Conservation (phyloP, 306 rosid species). For the Trichosanthes cucumerina region DNA sequence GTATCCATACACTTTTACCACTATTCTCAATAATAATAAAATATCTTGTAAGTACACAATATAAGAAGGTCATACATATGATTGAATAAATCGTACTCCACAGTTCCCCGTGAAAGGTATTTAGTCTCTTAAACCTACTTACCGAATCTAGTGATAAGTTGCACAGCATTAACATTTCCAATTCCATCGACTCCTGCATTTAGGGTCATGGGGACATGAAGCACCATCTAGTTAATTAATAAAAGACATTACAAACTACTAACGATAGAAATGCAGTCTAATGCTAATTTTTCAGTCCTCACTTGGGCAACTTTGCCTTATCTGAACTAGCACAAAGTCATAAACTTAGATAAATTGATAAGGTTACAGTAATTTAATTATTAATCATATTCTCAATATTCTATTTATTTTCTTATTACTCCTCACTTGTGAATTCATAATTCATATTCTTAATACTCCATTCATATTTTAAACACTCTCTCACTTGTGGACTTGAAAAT, state of each 20-base stretch:
- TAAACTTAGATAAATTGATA: background rate
- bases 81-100: background rate
- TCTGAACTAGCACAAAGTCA: background rate
- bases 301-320: background rate
- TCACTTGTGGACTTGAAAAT: no score
- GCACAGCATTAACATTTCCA: conserved; percentile 79
- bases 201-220: background rate
- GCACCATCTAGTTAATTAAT: conserved; percentile 4
- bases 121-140: conserved; percentile 8
- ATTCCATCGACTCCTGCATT: conserved; percentile 86
- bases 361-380: background rate
- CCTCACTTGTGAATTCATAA: no score
- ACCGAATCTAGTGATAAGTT: conserved; percentile 74
- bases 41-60: background rate
- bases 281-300: background rate
- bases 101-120: background rate
- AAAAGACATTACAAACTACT: background rate
- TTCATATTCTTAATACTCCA: background rate
- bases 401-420: no score
- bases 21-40: background rate
- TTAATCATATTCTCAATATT: background rate
- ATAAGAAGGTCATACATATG: background rate
- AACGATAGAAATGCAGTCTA: background rate
- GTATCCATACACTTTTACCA: background rate
- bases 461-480: no score